Percentiles rank a stretch among this genome's conserved stretches.
Evolutionary conservation across 306 rosid species (phyloP).

Genomic region (Begonia peltatifolia): DNA sequence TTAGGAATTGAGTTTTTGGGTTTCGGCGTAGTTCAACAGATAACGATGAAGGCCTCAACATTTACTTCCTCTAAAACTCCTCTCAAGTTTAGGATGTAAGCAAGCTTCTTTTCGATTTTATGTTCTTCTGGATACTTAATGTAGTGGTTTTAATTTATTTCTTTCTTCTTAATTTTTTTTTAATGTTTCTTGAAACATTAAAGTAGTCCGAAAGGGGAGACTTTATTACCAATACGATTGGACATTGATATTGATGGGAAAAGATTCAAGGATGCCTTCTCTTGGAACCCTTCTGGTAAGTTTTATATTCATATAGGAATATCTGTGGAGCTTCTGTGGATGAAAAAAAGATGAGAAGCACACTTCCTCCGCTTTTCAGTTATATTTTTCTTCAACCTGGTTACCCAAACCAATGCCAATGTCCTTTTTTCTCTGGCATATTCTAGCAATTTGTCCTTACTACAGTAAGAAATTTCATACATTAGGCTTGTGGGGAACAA

Average conservation of each 20-base stretch:
- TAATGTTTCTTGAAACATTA: neutral
- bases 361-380: too few species aligned
- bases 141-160: neutral
- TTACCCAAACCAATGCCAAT: too few species aligned
- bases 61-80: slow-evolving; percentile 40
- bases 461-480: too few species aligned
- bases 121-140: too few species aligned
- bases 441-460: too few species aligned
- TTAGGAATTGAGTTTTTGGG: too few species aligned
- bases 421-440: too few species aligned
- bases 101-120: neutral
- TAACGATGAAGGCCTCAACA: slow-evolving; percentile 43
- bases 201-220: slow-evolving; percentile 58
- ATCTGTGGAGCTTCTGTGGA: neutral
- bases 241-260: slow-evolving; percentile 68
- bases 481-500: too few species aligned
- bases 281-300: slow-evolving; percentile 90
- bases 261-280: slow-evolving; percentile 70
- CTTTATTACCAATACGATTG: slow-evolving; percentile 59
- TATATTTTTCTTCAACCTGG: too few species aligned
- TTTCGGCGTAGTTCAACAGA: neutral
- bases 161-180: neutral
- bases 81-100: slow-evolving; percentile 72
- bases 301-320: neutral
- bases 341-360: too few species aligned